Evolutionary conservation across 495 filamentous ascomycete species (phyloP).

Genomic region (Amorphotheca resinae): DNA sequence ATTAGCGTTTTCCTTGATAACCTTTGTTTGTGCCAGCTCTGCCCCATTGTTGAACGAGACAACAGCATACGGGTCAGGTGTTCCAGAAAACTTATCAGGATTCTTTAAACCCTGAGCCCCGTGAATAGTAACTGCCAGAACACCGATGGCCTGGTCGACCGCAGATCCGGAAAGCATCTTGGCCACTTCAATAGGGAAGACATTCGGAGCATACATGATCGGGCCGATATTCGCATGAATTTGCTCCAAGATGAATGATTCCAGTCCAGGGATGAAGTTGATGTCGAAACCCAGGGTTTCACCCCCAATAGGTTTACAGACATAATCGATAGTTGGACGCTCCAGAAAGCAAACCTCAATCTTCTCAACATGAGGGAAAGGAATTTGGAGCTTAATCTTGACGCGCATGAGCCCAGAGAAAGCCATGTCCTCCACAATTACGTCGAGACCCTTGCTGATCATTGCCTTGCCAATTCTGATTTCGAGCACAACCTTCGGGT

Average conservation of each 20-base stretch:
- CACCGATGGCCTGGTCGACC: slow-evolving; percentile 91
- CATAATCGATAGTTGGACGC: slow-evolving; percentile 71
- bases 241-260: slow-evolving; percentile 87
- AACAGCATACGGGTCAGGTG: slow-evolving; percentile 81
- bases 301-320: slow-evolving; percentile 92
- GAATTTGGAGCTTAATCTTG: slow-evolving; percentile 92
- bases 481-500: slow-evolving; percentile 92
- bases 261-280: slow-evolving; percentile 92
- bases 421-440: slow-evolving; percentile 96
- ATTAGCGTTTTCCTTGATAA: slow-evolving; percentile 67
- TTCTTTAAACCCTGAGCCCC: slow-evolving; percentile 89
- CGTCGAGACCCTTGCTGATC: slow-evolving; percentile 89
- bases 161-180: slow-evolving; percentile 96
- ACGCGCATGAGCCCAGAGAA: slow-evolving; percentile 90
- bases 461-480: slow-evolving; percentile 88
- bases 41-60: slow-evolving; percentile 75
- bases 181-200: slow-evolving; percentile 95
- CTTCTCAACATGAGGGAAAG: slow-evolving; percentile 88
- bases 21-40: slow-evolving; percentile 80
- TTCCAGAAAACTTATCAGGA: slow-evolving; percentile 83
- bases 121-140: slow-evolving; percentile 82
- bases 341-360: slow-evolving; percentile 83
- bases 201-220: slow-evolving; percentile 96
- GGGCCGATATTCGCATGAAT: slow-evolving; percentile 85
- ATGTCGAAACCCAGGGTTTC: slow-evolving; percentile 96